Conservation (phyloP, 768 basidiomycete genomes). For the Postia placenta region DNA sequence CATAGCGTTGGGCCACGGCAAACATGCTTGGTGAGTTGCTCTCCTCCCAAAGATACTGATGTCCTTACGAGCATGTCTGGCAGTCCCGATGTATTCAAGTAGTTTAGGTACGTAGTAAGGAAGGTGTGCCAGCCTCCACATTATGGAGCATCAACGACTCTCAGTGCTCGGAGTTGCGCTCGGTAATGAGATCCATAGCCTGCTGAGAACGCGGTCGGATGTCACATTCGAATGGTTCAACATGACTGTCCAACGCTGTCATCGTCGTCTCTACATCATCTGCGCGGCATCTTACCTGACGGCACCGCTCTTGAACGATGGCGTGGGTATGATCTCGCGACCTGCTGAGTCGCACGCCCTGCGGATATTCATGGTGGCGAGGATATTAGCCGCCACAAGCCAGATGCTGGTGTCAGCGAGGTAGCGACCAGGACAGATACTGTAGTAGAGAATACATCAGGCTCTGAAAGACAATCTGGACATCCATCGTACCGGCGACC, state of each 20-base stretch:
- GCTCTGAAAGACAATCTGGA: not conserved
- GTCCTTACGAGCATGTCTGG: no score
- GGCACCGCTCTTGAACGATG: slow-evolving; percentile 36
- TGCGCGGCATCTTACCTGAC: slow-evolving; percentile 31
- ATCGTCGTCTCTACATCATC: not conserved
- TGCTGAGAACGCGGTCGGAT: slow-evolving; percentile 35
- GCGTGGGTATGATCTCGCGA: slow-evolving; percentile 29
- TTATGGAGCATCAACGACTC: no score
- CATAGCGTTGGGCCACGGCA: no score
- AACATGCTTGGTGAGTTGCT: no score
- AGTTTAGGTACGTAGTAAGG: no score
- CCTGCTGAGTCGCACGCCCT: slow-evolving; percentile 37
- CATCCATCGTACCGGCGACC: slow-evolving; percentile 30
- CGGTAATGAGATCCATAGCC: slow-evolving; percentile 10
- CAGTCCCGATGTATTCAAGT: no score
- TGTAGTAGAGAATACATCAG: slow-evolving; percentile 9
- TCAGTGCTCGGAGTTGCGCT: slow-evolving; percentile 1
- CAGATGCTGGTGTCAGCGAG: slow-evolving; percentile 44
- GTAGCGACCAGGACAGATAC: slow-evolving; percentile 49
- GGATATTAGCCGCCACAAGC: slow-evolving; percentile 37
- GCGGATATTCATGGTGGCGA: slow-evolving; percentile 40
- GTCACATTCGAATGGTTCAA: slow-evolving; percentile 41
- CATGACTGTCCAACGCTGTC: slow-evolving; percentile 32
- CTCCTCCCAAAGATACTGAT: no score
- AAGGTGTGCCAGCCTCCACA: no score